Evolutionary conservation across 495 filamentous ascomycete genomes (phyloP).

Genomic region (Mytilinidion resinicola): DNA sequence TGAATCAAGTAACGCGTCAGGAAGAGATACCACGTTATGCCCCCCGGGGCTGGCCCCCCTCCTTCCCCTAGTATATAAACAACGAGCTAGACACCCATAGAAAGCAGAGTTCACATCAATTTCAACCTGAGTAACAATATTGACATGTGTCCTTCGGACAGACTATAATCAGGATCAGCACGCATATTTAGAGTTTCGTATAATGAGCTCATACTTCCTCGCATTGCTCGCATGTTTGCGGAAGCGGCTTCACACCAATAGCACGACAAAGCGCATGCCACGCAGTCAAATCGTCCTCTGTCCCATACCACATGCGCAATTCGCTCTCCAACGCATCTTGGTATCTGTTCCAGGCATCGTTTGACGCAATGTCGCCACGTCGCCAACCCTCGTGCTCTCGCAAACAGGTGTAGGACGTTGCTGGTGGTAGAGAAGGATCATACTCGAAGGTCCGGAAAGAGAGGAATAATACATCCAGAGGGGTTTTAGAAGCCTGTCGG

Average conservation of each 20-base stretch:
- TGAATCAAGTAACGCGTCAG: too few species aligned
- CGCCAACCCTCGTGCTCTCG: slow-evolving; percentile 22
- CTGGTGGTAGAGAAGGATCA: slow-evolving; percentile 30
- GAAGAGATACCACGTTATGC: too few species aligned
- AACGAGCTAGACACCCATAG: too few species aligned
- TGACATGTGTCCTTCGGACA: slow-evolving; percentile 7
- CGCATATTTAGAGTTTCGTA: background rate
- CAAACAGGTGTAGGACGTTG: slow-evolving; percentile 28
- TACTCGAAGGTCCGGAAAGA: slow-evolving; percentile 27
- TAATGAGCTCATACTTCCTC: background rate
- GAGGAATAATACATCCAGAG: slow-evolving; percentile 21
- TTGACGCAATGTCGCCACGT: slow-evolving; percentile 8
- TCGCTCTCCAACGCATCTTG: slow-evolving; percentile 24
- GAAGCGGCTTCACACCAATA: slow-evolving; percentile 22
- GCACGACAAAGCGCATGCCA: slow-evolving; percentile 33
- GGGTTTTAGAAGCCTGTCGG: too few species aligned
- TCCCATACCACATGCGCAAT: slow-evolving; percentile 28
- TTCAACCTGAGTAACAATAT: too few species aligned
- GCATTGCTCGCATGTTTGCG: slow-evolving; percentile 20
- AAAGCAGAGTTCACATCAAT: too few species aligned
- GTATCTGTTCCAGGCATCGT: slow-evolving; percentile 35
- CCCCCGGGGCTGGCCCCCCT: too few species aligned
- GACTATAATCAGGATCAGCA: background rate
- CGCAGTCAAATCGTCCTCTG: slow-evolving; percentile 21
- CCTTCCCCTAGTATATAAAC: too few species aligned